Conservation (phyloP, 2,329 filamentous ascomycete genomes). For the Trichoderma sp. region DNA sequence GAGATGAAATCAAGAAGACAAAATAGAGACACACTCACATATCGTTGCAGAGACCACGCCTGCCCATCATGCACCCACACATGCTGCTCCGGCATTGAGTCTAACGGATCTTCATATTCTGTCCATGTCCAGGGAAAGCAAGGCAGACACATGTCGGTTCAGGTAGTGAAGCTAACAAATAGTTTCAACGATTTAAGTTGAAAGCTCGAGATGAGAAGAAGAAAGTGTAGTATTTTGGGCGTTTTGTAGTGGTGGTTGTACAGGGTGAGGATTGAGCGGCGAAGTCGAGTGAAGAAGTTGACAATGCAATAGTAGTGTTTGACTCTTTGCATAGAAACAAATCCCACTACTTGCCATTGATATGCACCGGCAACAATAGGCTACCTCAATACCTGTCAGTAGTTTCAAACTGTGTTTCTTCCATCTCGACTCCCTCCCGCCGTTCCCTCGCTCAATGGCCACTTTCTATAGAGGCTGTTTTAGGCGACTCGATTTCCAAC, state of each 20-base stretch:
- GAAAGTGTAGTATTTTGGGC: background rate
- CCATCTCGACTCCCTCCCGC: background rate
- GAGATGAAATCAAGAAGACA: background rate
- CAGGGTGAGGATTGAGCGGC: background rate
- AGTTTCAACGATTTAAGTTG: background rate
- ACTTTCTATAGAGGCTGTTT: background rate
- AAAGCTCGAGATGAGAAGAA: background rate
- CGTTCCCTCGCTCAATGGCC: background rate
- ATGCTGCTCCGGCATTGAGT: constrained; percentile 42
- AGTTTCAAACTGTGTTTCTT: background rate
- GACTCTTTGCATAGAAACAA: accelerated
- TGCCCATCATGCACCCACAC: constrained; percentile 44
- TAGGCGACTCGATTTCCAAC: background rate
- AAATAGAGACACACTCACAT: constrained; percentile 37
- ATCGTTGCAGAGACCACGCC: constrained; percentile 40
- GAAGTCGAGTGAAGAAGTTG: background rate
- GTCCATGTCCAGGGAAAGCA: constrained; percentile 54
- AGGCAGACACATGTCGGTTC: constrained; percentile 51
- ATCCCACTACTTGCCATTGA: background rate
- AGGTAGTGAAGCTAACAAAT: background rate
- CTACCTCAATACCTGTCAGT: too few species aligned
- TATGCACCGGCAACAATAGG: background rate
- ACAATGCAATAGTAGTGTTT: too few species aligned
- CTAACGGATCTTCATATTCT: constrained; percentile 47
- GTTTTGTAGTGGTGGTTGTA: background rate